Base-by-base conservation (phyloP, 139 green algal species). In the Trebouxia sp. region DNA sequence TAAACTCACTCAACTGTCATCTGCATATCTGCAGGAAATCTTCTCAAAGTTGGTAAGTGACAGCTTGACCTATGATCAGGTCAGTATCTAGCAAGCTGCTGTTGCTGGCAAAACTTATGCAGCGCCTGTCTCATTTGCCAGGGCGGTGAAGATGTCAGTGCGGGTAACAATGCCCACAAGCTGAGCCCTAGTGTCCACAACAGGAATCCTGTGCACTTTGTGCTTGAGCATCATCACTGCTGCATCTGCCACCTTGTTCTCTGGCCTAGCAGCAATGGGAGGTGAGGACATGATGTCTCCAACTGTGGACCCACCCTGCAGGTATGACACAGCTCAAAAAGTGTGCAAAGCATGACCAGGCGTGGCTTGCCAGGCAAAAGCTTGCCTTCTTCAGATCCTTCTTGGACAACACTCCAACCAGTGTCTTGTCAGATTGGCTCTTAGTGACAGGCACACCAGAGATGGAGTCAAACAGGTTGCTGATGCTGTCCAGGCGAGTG, bases 111-210 rank as follows among this genome's bases (percentile, higher is more conserved):
- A 28, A 45, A 0, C 26, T 35, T 45, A 72, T 45, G 62, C 62
- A 26, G 62, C 62, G 9, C 62, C 62, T 30, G 69, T 55, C 69
- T 82, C 76, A 62, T 53, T 37, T 39, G 28, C 83, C 70, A 92
- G 65, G 26, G 84, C 84, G n/a, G 86, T 88, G 65, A 88, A 91
- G 76, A 92, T 86, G 85, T 92, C 87, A n/a, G 66, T 88, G 45
- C 88, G 81, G n/a, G 87, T 90, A 65, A 91, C 76, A 66, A 92
- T 90, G 76, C 88, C 88, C 5, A 92, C 78, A 22, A 88, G 43
- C 79, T 83, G 83, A 20, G 80, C 80, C n/a, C 87, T n/a, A 17
- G 84, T 50, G 80, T 92, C 80, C 24, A 92, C 87, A 6, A 92
- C 79, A 42, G 88, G 88, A 53, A 92, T 77, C 42, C 88, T 80